These are phyloP conservation scores for Quercus robur DNA, from an alignment of 306 rosid genomes.

Conservation along the genomic window DNA sequence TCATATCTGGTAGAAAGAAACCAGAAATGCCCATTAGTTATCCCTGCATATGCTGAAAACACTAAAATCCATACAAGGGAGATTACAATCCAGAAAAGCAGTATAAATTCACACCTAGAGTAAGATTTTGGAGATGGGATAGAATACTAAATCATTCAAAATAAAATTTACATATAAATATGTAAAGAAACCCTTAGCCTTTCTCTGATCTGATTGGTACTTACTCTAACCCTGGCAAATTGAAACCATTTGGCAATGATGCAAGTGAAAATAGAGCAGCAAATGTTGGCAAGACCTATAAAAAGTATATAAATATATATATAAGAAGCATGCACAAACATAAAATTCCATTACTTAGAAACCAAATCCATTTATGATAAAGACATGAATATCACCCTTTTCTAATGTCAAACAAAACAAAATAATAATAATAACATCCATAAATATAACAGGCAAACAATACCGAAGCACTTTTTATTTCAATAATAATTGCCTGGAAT, in stretches of 20 bases:
- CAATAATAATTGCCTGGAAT: background rate
- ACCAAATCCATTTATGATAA: background rate
- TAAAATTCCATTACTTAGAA: background rate
- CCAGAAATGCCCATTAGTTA: slow-evolving; percentile 7
- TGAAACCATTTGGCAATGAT: slow-evolving; percentile 21
- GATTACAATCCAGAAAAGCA: background rate
- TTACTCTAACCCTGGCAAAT: slow-evolving; percentile 78
- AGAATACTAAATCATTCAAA: slow-evolving; percentile 6
- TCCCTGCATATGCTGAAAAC: background rate
- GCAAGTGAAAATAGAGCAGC: slow-evolving; percentile 48
- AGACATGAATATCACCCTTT: background rate
- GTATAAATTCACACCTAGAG: background rate
- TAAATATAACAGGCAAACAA: background rate
- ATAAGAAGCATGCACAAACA: slow-evolving; percentile 2
- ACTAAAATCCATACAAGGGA: slow-evolving; percentile 5
- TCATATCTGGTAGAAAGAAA: slow-evolving; percentile 57
- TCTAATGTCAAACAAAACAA: background rate
- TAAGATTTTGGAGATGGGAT: background rate
- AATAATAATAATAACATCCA: background rate
- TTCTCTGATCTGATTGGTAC: slow-evolving; percentile 33
- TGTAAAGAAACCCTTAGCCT: slow-evolving; percentile 2
- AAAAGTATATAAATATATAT: background rate
- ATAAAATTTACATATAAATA: background rate
- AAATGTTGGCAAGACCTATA: slow-evolving; percentile 87
- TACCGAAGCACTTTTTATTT: background rate